A percentile compares a stretch with the other conserved stretches of the same genome.
phyloP scores from a whole-genome alignment of 441 rosid species.

The Capsella rubella region DNA sequence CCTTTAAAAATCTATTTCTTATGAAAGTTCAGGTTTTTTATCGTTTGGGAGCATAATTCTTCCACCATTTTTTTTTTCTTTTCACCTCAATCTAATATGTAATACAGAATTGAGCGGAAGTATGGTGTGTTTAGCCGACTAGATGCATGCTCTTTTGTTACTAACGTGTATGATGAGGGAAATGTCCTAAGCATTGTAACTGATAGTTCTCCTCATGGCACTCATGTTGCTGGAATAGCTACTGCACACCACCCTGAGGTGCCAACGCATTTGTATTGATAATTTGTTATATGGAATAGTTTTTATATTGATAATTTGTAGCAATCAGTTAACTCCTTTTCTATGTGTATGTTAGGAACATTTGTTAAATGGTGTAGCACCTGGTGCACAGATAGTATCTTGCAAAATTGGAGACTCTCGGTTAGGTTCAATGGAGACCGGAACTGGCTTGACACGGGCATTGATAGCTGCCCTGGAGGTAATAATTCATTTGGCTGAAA shows the following conservation, averaged over 20 bases:
- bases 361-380: slow-evolving; percentile 94
- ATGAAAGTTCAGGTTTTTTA: neutral
- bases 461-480: slow-evolving; percentile 97
- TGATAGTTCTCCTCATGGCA: slow-evolving; percentile 95
- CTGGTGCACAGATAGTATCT: slow-evolving; percentile 96
- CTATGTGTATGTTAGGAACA: slow-evolving; percentile 64
- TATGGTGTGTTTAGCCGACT: slow-evolving; percentile 91
- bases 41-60: neutral
- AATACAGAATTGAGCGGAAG: slow-evolving; percentile 84
- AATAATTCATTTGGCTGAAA: slow-evolving; percentile 32
- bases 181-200: slow-evolving; percentile 90
- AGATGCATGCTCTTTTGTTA: slow-evolving; percentile 92
- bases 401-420: slow-evolving; percentile 98
- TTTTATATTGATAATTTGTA: slow-evolving; percentile 39
- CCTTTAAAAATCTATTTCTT: slow-evolving; percentile 6
- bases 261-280: slow-evolving; percentile 30
- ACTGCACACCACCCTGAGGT: slow-evolving; percentile 95
- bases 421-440: slow-evolving; percentile 97
- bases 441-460: slow-evolving; percentile 97
- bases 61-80: neutral
- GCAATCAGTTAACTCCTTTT: slow-evolving; percentile 33
- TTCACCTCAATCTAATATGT: slow-evolving; percentile 20
- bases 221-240: slow-evolving; percentile 99
- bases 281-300: neutral
- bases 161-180: slow-evolving; percentile 85